Percentiles rank a stretch among this genome's conserved stretches.
Conservation (phyloP, 306 rosid species). For the Malus orientalis region DNA sequence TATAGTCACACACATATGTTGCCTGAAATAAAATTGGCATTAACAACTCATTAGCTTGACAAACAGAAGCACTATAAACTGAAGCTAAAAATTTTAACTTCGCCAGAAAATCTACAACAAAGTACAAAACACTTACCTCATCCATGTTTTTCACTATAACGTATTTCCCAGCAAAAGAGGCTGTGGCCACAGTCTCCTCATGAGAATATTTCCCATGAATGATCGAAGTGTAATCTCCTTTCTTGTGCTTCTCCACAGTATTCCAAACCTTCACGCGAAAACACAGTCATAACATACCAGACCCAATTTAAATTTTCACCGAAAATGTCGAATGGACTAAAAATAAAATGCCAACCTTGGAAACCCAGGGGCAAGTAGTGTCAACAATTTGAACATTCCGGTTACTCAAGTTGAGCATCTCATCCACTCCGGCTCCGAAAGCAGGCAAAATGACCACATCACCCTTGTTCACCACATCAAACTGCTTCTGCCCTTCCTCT, state of each 20-base stretch:
- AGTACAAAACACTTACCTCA: conserved; percentile 42
- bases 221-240: conserved; percentile 82
- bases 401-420: conserved; percentile 76
- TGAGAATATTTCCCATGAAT: conserved; percentile 91
- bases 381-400: conserved; percentile 85
- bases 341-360: conserved; percentile 48
- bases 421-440: conserved; percentile 95
- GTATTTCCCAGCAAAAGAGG: conserved; percentile 92
- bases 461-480: conserved; percentile 65
- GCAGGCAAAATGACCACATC: conserved; percentile 98
- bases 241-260: conserved; percentile 84
- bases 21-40: conserved; percentile 44
- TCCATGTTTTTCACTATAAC: conserved; percentile 77
- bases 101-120: background rate
- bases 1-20: conserved; percentile 77
- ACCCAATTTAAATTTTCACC: background rate
- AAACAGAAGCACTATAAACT: too few relatives aligned
- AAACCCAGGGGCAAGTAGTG: conserved; percentile 98
- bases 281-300: background rate
- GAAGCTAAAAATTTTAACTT: background rate
- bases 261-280: conserved; percentile 67
- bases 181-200: conserved; percentile 94
- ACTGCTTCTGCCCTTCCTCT: conserved; percentile 62
- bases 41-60: background rate
- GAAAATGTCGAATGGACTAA: background rate